These are phyloP conservation scores for Mantamonas sphyraenae DNA, from an alignment of 78 protist genomes.

Conservation along the genomic window DNA sequence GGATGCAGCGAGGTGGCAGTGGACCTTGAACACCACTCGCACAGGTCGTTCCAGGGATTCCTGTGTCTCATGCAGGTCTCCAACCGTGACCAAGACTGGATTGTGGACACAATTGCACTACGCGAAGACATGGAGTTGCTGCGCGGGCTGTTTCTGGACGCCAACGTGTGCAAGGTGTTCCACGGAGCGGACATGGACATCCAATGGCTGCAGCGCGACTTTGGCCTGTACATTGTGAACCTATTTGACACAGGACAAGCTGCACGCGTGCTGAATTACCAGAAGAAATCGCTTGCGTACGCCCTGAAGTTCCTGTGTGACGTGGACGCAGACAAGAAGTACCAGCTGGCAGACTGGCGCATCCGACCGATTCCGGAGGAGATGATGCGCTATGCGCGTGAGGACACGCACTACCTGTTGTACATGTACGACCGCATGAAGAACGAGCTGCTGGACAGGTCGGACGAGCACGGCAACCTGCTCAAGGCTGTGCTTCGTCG, in stretches of 20 bases:
- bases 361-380: slow-evolving; percentile 85
- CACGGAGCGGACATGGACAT: slow-evolving; percentile 86
- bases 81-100: slow-evolving; percentile 71
- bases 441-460: slow-evolving; percentile 9
- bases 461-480: background rate
- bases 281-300: slow-evolving; percentile 49
- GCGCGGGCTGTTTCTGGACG: slow-evolving; percentile 62
- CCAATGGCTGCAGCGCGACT: slow-evolving; percentile 89
- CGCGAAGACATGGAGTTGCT: slow-evolving; percentile 49
- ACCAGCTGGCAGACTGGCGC: slow-evolving; percentile 97
- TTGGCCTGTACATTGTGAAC: slow-evolving; percentile 94
- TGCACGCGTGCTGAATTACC: slow-evolving; percentile 34
- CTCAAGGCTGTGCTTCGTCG: slow-evolving; percentile 23
- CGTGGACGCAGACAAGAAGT: slow-evolving; percentile 75
- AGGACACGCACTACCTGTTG: slow-evolving; percentile 95
- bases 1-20: slow-evolving; percentile 69
- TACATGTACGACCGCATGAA: slow-evolving; percentile 71
- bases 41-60: slow-evolving; percentile 86
- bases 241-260: slow-evolving; percentile 97
- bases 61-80: slow-evolving; percentile 94
- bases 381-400: slow-evolving; percentile 87
- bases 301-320: slow-evolving; percentile 54
- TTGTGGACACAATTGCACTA: slow-evolving; percentile 86
- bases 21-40: slow-evolving; percentile 81
- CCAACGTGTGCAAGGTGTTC: slow-evolving; percentile 57